Evolutionary conservation across 2,329 filamentous ascomycete genomes (phyloP).

Genomic region (Truncatella angustata): DNA sequence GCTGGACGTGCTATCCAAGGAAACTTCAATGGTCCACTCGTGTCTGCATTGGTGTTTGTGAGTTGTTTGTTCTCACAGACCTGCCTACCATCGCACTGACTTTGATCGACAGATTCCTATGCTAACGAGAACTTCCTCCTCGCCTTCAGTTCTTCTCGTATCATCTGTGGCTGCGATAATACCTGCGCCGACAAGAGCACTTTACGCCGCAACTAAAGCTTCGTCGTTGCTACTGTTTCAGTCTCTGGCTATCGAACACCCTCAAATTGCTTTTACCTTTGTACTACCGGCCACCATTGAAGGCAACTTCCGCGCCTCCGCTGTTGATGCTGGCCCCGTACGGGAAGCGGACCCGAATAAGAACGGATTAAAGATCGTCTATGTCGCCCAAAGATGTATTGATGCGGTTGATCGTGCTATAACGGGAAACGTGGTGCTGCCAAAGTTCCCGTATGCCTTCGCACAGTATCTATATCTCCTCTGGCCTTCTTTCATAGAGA

Average conservation of each 20-base stretch:
- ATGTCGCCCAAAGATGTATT: constrained; percentile 27
- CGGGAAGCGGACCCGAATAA: constrained; percentile 24
- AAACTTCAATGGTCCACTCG: constrained; percentile 29
- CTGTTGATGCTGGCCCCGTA: constrained; percentile 26
- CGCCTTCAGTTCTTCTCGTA: constrained; percentile 25
- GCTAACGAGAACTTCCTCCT: constrained; percentile 26
- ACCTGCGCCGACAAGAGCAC: constrained; percentile 30
- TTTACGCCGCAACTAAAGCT: constrained; percentile 33
- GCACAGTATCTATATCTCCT: constrained; percentile 28
- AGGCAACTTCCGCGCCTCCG: constrained; percentile 32
- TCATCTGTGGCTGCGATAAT: constrained; percentile 28
- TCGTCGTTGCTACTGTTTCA: constrained; percentile 31
- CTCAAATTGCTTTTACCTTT: constrained; percentile 27
- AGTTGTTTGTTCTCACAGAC: too few species aligned
- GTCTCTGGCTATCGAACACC: constrained; percentile 32
- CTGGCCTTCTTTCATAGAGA: constrained; percentile 29
- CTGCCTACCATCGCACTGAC: too few species aligned
- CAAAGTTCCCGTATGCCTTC: constrained; percentile 28
- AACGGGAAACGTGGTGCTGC: constrained; percentile 27
- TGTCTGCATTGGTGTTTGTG: constrained; percentile 26
- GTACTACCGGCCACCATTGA: constrained; percentile 32
- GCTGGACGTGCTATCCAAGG: constrained; percentile 23
- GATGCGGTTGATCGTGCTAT: constrained; percentile 24
- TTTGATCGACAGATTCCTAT: constrained; percentile 21
- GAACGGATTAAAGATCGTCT: constrained; percentile 27